A percentile compares a stretch with the other conserved stretches of the same genome.
phyloP scores from a whole-genome alignment of 2,329 filamentous ascomycete genomes.

The Colletotrichum viniferum region DNA sequence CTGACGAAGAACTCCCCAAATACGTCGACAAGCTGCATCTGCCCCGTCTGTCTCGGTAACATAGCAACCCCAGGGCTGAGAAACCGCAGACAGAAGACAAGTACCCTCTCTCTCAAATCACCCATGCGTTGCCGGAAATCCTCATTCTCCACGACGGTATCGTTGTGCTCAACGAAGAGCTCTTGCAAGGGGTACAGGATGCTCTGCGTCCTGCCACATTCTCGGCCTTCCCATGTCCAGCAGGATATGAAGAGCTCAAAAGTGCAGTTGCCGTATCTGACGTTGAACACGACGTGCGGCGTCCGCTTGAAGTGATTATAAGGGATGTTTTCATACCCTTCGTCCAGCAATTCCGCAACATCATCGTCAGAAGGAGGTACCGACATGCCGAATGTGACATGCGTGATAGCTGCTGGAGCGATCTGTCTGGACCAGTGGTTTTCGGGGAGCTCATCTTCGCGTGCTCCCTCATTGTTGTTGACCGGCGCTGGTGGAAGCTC shows the following conservation, averaged over 20 bases:
- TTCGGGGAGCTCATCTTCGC: not conserved
- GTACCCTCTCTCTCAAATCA: not conserved
- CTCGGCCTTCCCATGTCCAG: not conserved
- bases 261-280: not conserved
- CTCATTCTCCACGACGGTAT: not conserved
- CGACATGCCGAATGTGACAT: not conserved
- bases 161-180: not conserved
- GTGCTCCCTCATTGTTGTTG: not conserved
- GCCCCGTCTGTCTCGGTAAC: not conserved
- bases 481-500: not conserved
- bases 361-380: not conserved
- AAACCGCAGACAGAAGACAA: rapidly evolving
- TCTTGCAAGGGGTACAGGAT: not conserved
- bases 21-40: not conserved
- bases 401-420: not conserved
- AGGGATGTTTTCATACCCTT: not conserved
- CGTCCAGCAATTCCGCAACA: not conserved
- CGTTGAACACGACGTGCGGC: not conserved
- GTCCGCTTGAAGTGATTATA: not conserved
- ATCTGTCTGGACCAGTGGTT: not conserved
- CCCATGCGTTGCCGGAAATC: rapidly evolving
- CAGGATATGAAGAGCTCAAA: not conserved
- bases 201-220: not conserved
- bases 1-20: not conserved
- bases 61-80: not conserved